Conservation (phyloP, 2,329 filamentous ascomycete genomes). For the Pseudomassariella vexata region DNA sequence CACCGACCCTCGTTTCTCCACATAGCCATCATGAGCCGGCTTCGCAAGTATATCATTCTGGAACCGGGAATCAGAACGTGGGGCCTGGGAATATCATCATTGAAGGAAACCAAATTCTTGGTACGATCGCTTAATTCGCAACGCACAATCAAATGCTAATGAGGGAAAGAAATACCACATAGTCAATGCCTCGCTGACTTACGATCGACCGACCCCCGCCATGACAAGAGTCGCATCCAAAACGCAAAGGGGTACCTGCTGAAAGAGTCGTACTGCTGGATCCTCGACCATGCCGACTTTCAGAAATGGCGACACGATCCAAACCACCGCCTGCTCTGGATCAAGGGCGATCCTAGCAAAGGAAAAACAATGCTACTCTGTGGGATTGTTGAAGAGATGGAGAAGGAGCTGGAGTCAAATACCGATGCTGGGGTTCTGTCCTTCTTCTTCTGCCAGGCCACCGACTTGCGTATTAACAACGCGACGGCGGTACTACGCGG, state of each 20-base stretch:
- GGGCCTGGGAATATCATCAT: too few relatives aligned
- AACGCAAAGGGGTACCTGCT: slow-evolving; percentile 18
- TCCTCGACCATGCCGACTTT: slow-evolving; percentile 23
- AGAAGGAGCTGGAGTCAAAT: background rate
- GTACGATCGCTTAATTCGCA: too few relatives aligned
- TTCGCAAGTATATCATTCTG: too few relatives aligned
- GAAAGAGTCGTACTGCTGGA: slow-evolving; percentile 24
- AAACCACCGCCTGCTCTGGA: slow-evolving; percentile 13
- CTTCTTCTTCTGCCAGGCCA: slow-evolving; percentile 30
- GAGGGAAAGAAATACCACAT: too few relatives aligned
- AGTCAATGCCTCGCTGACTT: too few relatives aligned
- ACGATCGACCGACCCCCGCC: slow-evolving; percentile 13
- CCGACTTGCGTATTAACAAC: slow-evolving; percentile 17
- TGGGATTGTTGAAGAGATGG: slow-evolving; percentile 20
- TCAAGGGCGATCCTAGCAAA: slow-evolving; percentile 28
- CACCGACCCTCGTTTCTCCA: too few relatives aligned
- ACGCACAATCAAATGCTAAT: too few relatives aligned
- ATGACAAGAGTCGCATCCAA: slow-evolving; percentile 16
- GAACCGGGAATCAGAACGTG: too few relatives aligned
- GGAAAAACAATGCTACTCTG: slow-evolving; percentile 30
- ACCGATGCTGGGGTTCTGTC: slow-evolving; percentile 3
- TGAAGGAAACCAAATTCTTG: too few relatives aligned
- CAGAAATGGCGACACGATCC: slow-evolving; percentile 16
- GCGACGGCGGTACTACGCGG: slow-evolving; percentile 25
- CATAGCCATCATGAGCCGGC: too few relatives aligned